Evolutionary conservation across 1,284 basidiomycete species (phyloP), one percentile per base, ranked within the genome.

Genomic region (Apiotrichum montevideense): DNA sequence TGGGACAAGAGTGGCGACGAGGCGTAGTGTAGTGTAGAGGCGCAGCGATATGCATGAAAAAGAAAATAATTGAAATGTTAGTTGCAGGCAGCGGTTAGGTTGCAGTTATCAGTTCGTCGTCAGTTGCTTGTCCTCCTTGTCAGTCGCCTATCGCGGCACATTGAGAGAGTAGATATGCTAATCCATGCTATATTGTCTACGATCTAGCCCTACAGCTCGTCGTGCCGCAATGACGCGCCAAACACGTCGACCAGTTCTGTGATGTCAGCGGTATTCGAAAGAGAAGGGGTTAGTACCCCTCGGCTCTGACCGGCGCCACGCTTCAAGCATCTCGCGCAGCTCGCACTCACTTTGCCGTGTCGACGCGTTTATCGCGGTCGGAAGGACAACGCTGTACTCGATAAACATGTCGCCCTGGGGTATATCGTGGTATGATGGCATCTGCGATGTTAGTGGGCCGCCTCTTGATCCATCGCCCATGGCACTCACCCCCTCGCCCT

Each of bases 331-430:
- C 13, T 13, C 13, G 37, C 37, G 7, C 37, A 7, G 13, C 37
- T 46, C 33, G 46, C 6, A 69, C 75, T 68, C 53, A 93, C 90
- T 87, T 72, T 80, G 80, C 66, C 84, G 83, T 58, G 83, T 82
- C 41, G 84, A 81, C 46, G 82, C 68, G 42, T 84, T 81, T 29
- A 97, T 76, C 50, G 85, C 80, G 45, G 81, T 78, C 0, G 93
- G 94, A 54, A 97, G 75, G 29, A 96, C 85, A 50, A 97, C 89
- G 52, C 83, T 88, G 77, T 94, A 97, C 74, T 96, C 91, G 51
- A 97, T 82, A 69, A 84, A 97, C 54, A 97, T 79, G 73, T 94
- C 86, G 34, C 94, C 94, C 62, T 86, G 82, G 3, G 79, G 79
- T 9, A 81, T 77, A 54, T 75, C 73, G 59, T 83, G 82, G 66